A percentile compares a stretch with the other conserved stretches of the same genome.
Evolutionary conservation across 257 asterid genomes (phyloP).

Genomic region (Gardenia jasminoides): DNA sequence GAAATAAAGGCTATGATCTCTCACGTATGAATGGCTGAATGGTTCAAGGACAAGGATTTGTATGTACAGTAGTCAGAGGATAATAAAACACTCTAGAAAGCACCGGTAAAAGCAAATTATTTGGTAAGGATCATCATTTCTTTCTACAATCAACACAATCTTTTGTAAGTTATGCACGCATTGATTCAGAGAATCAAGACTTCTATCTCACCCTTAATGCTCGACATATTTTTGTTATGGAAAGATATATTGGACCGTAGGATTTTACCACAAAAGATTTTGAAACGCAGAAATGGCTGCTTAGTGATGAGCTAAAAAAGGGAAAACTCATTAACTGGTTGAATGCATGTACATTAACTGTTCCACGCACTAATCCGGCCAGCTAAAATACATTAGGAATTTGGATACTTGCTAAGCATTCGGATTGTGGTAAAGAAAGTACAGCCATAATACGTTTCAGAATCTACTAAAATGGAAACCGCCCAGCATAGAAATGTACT

Average conservation of each 20-base stretch:
- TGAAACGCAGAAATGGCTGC: not conserved
- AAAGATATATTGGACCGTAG: not conserved
- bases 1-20: not conserved
- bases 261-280: not conserved
- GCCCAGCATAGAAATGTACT: not conserved
- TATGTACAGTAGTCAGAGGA: not conserved
- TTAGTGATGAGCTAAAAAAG: not conserved
- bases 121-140: not conserved
- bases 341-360: not conserved
- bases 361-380: slow-evolving; percentile 9
- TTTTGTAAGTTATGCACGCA: not conserved
- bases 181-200: not conserved
- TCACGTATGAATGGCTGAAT: not conserved
- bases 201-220: not conserved
- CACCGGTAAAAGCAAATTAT: not conserved
- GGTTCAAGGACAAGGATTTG: not conserved
- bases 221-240: not conserved
- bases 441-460: slow-evolving; percentile 17
- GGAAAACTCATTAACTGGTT: not conserved
- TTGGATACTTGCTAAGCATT: slow-evolving; percentile 20
- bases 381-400: slow-evolving; percentile 13
- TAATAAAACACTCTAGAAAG: not conserved
- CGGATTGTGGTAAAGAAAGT: slow-evolving; percentile 6
- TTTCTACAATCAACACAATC: not conserved
- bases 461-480: slow-evolving; percentile 10